A percentile compares a stretch with the other conserved stretches of the same genome.
Evolutionary conservation across 2,329 filamentous ascomycete species (phyloP).

Genomic region (Rhinocladiella similis): DNA sequence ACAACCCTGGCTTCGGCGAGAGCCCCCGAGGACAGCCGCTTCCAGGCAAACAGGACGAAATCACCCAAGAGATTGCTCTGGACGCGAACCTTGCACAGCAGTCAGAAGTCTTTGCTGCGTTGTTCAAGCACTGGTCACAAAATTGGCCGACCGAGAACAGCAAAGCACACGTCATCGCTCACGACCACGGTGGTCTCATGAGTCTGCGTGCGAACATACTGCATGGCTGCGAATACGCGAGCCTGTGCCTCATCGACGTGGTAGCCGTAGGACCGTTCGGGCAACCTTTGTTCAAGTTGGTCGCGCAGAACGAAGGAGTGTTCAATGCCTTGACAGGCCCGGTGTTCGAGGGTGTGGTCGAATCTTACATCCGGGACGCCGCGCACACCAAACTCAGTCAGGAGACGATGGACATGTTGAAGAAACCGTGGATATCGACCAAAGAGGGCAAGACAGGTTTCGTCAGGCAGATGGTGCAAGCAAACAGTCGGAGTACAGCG

Average conservation of each 20-base stretch:
- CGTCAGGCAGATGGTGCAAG: constrained; percentile 43
- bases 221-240: constrained; percentile 39
- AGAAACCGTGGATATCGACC: constrained; percentile 36
- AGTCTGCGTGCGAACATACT: constrained; percentile 41
- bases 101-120: constrained; percentile 39
- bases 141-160: constrained; percentile 21
- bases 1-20: constrained; percentile 48
- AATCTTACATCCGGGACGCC: constrained; percentile 44
- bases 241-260: constrained; percentile 46
- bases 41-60: not conserved
- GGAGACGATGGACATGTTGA: constrained; percentile 39
- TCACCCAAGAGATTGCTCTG: constrained; percentile 26
- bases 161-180: constrained; percentile 44
- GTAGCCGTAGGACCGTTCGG: constrained; percentile 47
- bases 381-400: constrained; percentile 33
- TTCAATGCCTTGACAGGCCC: constrained; percentile 36
- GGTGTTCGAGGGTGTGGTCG: constrained; percentile 42
- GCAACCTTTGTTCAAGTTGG: constrained; percentile 45
- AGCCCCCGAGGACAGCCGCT: constrained; percentile 34
- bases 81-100: constrained; percentile 42
- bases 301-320: constrained; percentile 37
- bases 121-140: constrained; percentile 39
- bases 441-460: constrained; percentile 39
- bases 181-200: constrained; percentile 48
- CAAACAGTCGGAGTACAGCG: constrained; percentile 32